Base-by-base conservation (phyloP, 257 asterid genomes). In the Gentiana dahurica region DNA sequence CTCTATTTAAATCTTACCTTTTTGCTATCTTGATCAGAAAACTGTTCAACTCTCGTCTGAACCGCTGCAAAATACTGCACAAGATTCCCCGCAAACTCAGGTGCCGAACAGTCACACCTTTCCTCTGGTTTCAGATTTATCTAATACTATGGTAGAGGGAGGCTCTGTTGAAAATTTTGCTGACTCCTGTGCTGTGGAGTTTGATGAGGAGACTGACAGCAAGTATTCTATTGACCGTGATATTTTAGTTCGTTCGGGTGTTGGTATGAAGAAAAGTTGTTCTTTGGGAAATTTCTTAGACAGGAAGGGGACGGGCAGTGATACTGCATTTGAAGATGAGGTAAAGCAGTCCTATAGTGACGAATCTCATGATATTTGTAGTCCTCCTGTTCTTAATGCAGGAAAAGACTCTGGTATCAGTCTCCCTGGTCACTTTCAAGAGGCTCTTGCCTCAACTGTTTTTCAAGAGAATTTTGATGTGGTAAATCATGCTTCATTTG, bases 281-380 rank as follows among this genome's bases (percentile, higher is more conserved):
- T 92, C 99, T 63, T 43, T 88, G 68, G 95, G 95, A 51, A 69
- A 79, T 49, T 70, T 76, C 49, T 69, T 87, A 73, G 79, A 86
- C 65, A 65, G 71, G 89, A 85, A 75, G 63, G 90, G 70, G 58
- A 64, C 67, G 70, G 62, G 71, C 44, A 79, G 62, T 59, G 80
- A 55, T 65, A 72, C 65, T 68, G 80, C 66, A 55, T 76, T 85
- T 1, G 94, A 77, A 67, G 84, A 79, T 52, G 94, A 75, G 55
- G 72, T 49, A 3, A 89, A 73, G 55, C 77, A 67, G 63, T 63
- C 63, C 63, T 79, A 87, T 46, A 71, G 70, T 66, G 82, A 75
- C 75, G 83, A 68, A 73, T 81, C 82, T 57, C 76, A 64, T 60
- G 69, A 69, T 60, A 68, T 45, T 43, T 65, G 77, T 67, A 73